Conservation (phyloP, 78 protist species). For the Dictyostelium firmibasis region DNA sequence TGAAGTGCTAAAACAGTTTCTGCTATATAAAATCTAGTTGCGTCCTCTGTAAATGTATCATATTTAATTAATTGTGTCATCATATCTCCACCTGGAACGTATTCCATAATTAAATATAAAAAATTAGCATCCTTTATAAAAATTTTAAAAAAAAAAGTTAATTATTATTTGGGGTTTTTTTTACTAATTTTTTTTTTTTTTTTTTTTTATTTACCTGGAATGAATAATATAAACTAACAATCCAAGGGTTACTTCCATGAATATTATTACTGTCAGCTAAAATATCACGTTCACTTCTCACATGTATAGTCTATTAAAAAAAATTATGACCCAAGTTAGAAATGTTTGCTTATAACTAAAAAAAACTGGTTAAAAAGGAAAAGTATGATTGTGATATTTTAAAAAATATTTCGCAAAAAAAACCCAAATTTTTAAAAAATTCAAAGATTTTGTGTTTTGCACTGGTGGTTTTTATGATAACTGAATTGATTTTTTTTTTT, state of each 20-base stretch:
- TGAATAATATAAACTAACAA: constrained; percentile 90
- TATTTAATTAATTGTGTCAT: constrained; percentile 87
- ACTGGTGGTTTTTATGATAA: not conserved
- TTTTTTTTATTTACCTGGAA: constrained; percentile 78
- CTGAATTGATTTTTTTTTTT: not conserved
- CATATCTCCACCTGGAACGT: constrained; percentile 92
- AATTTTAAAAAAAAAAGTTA: not conserved
- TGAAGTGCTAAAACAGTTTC: constrained; percentile 91
- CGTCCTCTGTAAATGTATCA: constrained; percentile 86
- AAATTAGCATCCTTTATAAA: constrained; percentile 72
- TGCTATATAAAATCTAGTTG: constrained; percentile 90
- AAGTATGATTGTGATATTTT: not conserved
- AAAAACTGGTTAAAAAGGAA: not conserved
- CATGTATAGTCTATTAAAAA: constrained; percentile 76
- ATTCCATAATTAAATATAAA: constrained; percentile 90
- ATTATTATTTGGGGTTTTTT: not conserved
- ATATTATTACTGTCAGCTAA: constrained; percentile 79
- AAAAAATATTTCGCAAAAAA: not conserved
- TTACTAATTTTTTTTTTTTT: not conserved
- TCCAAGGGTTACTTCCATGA: constrained; percentile 81
- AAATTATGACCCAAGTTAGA: not conserved
- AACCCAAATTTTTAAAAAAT: not conserved
- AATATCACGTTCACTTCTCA: constrained; percentile 91
- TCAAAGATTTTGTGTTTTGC: not conserved
- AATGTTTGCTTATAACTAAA: not conserved